A percentile compares a stretch with the other conserved stretches of the same genome.
These are phyloP conservation scores for Crucihimalaya himalaica DNA, from an alignment of 345 rosid species.

Conservation along the genomic window DNA sequence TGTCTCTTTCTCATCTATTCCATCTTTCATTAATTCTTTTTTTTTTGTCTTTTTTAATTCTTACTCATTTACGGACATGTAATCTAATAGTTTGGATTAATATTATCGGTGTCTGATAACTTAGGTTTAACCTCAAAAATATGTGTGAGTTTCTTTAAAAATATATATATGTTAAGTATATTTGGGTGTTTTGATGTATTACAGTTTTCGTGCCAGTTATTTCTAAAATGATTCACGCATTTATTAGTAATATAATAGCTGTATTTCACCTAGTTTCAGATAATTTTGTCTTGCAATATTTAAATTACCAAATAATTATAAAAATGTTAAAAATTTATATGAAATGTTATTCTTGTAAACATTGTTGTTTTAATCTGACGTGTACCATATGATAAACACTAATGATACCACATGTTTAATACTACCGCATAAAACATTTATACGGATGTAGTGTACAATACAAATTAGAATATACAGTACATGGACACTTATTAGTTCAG, in stretches of 20 bases:
- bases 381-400: background rate
- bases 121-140: too few relatives aligned
- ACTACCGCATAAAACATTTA: background rate
- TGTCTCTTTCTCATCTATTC: background rate
- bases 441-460: slow-evolving; percentile 2
- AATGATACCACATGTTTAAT: background rate
- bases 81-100: too few relatives aligned
- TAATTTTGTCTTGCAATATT: background rate
- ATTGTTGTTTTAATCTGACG: background rate
- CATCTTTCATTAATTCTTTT: background rate
- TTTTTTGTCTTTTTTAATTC: too few relatives aligned
- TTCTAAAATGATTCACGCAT: too few relatives aligned
- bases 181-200: too few relatives aligned
- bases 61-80: too few relatives aligned
- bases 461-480: background rate
- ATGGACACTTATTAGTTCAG: background rate
- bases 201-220: too few relatives aligned
- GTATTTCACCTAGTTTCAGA: background rate
- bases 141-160: too few relatives aligned
- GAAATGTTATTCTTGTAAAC: background rate
- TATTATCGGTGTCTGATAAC: too few relatives aligned
- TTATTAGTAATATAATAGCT: too few relatives aligned
- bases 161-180: too few relatives aligned
- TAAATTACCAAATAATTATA: background rate
- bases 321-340: background rate